Conservation (phyloP, 345 rosid species). For the Salix exigua region DNA sequence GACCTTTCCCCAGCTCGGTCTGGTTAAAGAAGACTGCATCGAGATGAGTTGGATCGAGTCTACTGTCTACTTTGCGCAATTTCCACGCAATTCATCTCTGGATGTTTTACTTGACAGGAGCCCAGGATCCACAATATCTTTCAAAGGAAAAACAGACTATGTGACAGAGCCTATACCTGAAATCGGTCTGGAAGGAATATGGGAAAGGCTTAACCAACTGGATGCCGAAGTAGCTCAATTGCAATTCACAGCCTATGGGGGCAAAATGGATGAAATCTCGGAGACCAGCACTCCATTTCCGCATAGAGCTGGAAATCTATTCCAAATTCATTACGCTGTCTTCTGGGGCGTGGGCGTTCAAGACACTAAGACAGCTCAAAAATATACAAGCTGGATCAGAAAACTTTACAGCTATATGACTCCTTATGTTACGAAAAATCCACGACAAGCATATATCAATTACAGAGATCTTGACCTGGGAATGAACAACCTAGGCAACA, state of each 20-base stretch:
- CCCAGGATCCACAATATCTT: slow-evolving; percentile 22
- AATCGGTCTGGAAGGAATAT: slow-evolving; percentile 34
- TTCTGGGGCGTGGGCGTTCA: slow-evolving; percentile 28
- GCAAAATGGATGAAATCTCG: slow-evolving; percentile 51
- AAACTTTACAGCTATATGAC: slow-evolving; percentile 33
- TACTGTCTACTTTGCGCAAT: not conserved
- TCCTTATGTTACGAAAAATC: slow-evolving; percentile 48
- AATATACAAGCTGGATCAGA: slow-evolving; percentile 16
- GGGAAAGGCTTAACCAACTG: slow-evolving; percentile 36
- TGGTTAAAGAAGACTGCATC: not conserved
- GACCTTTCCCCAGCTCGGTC: slow-evolving; percentile 27
- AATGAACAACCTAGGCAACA: not conserved
- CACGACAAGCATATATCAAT: slow-evolving; percentile 38
- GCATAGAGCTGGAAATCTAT: slow-evolving; percentile 52
- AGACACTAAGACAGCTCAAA: too few relatives aligned
- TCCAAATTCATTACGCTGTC: slow-evolving; percentile 34
- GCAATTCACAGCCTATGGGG: slow-evolving; percentile 58
- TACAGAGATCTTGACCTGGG: slow-evolving; percentile 21
- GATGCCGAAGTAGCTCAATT: too few relatives aligned
- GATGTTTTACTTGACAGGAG: slow-evolving; percentile 35
- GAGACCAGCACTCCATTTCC: slow-evolving; percentile 24
- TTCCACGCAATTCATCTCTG: not conserved
- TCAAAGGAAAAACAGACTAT: slow-evolving; percentile 69
- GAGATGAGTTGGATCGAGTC: not conserved
- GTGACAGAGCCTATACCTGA: slow-evolving; percentile 36